Percentiles rank a stretch among this genome's conserved stretches.
These are phyloP conservation scores for Cladophialophora carrionii DNA, from an alignment of 2,329 filamentous ascomycete species.

Conservation along the genomic window DNA sequence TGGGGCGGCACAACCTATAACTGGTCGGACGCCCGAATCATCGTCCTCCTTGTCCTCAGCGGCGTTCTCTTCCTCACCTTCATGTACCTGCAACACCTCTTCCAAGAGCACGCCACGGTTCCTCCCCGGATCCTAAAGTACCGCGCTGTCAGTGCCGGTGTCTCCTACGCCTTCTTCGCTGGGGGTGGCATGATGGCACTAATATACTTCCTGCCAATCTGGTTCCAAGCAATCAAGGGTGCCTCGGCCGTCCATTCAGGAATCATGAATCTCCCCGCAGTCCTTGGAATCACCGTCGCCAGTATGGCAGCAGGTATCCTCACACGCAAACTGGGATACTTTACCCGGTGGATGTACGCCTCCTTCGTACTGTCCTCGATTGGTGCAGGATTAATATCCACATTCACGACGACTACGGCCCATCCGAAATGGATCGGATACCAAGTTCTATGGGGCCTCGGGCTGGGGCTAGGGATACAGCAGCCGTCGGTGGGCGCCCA, in stretches of 20 bases:
- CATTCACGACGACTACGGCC: slow-evolving; percentile 37
- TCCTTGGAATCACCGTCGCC: slow-evolving; percentile 33
- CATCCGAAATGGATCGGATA: slow-evolving; percentile 42
- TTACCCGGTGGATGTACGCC: slow-evolving; percentile 44
- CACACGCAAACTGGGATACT: slow-evolving; percentile 43
- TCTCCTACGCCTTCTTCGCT: slow-evolving; percentile 47
- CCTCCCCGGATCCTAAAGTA: slow-evolving; percentile 57
- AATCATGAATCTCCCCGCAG: slow-evolving; percentile 34
- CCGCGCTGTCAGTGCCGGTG: slow-evolving; percentile 58
- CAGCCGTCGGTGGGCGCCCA: slow-evolving; percentile 39
- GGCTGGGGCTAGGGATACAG: slow-evolving; percentile 41
- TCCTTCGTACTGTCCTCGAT: slow-evolving; percentile 39
- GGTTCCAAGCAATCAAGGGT: slow-evolving; percentile 42
- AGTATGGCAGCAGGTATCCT: slow-evolving; percentile 35
- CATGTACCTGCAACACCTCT: slow-evolving; percentile 56
- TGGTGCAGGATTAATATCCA: slow-evolving; percentile 42
- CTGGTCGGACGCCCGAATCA: slow-evolving; percentile 43
- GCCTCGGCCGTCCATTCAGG: slow-evolving; percentile 43
- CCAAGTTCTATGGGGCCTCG: slow-evolving; percentile 43
- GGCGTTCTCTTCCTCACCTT: slow-evolving; percentile 43
- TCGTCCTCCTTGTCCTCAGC: slow-evolving; percentile 43
- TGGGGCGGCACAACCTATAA: slow-evolving; percentile 51
- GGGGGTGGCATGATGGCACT: slow-evolving; percentile 34
- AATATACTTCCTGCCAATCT: slow-evolving; percentile 40
- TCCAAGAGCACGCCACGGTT: slow-evolving; percentile 61